Percentiles rank a stretch among this genome's conserved stretches.
Conservation (phyloP, 2,329 filamentous ascomycete genomes). For the Trichoderma sp. region DNA sequence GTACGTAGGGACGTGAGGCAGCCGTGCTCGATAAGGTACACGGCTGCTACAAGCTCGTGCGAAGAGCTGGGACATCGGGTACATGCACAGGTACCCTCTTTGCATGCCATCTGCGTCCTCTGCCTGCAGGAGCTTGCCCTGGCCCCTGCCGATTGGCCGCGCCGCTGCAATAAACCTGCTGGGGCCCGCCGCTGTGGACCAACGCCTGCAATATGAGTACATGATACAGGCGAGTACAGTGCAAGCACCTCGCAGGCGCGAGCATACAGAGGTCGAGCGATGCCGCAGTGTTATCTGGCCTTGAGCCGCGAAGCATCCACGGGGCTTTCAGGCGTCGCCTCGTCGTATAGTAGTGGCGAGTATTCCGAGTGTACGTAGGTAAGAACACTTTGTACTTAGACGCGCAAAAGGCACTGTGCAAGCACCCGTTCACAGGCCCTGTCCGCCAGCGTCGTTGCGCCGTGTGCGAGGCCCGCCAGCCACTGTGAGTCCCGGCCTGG, state of each 20-base stretch:
- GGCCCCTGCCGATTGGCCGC: conserved; percentile 24
- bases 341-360: neutral
- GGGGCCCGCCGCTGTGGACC: conserved; percentile 21
- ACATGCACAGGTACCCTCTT: no score
- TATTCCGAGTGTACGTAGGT: neutral
- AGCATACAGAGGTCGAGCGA: no score
- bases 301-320: conserved; percentile 4
- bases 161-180: conserved; percentile 9
- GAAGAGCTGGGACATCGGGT: no score
- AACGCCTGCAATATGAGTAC: neutral
- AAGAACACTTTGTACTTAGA: neutral
- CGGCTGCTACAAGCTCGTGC: neutral
- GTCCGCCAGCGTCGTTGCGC: conserved; percentile 7
- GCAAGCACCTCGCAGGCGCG: neutral
- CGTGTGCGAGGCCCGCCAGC: conserved; percentile 10
- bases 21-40: neutral
- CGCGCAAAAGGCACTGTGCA: conserved; percentile 16
- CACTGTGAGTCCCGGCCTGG: conserved; percentile 25
- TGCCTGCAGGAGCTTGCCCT: conserved; percentile 19
- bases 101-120: conserved; percentile 2
- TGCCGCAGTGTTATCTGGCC: neutral
- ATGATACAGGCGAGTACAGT: neutral
- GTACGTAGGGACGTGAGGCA: neutral
- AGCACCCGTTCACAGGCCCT: conserved; percentile 15
- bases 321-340: neutral